These are phyloP conservation scores for Pisolithus albus DNA, from an alignment of 768 basidiomycete species.

Conservation along the genomic window DNA sequence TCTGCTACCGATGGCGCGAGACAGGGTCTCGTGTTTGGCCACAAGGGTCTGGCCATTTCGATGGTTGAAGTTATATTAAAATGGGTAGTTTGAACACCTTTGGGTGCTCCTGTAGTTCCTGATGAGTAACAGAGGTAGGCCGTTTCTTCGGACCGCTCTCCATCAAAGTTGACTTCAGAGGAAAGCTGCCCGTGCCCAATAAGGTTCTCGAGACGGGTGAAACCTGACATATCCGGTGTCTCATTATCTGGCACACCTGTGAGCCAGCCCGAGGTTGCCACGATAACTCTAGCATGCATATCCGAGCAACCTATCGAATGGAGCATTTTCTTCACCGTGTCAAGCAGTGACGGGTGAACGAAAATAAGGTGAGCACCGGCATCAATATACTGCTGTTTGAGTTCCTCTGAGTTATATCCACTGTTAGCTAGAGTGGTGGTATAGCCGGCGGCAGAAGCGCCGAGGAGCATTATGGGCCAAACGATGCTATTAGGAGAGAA, in stretches of 20 bases:
- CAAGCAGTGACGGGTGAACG: constrained; percentile 53
- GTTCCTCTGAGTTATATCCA: constrained; percentile 59
- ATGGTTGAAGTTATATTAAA: constrained; percentile 59
- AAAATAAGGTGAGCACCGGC: constrained; percentile 59
- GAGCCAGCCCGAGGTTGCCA: constrained; percentile 48
- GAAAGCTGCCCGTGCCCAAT: constrained; percentile 41
- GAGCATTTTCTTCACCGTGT: constrained; percentile 53
- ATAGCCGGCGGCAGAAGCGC: constrained; percentile 56
- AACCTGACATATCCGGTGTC: constrained; percentile 25
- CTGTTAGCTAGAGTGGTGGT: constrained; percentile 69
- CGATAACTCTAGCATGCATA: constrained; percentile 47
- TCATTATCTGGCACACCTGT: constrained; percentile 23
- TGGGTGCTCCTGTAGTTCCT: constrained; percentile 76
- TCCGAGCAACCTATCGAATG: constrained; percentile 43
- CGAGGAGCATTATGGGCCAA: constrained; percentile 43
- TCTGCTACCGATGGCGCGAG: no score
- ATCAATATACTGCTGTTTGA: constrained; percentile 66
- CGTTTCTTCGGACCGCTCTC: constrained; percentile 49
- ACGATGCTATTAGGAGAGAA: constrained; percentile 64
- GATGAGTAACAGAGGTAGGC: constrained; percentile 55
- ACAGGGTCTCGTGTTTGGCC: constrained; percentile 24
- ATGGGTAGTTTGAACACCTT: constrained; percentile 68
- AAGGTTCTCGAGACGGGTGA: constrained; percentile 43
- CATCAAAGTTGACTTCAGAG: constrained; percentile 51
- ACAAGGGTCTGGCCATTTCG: constrained; percentile 40